phyloP scores from a whole-genome alignment of 495 filamentous ascomycete species.

The Aspergillus steynii region DNA sequence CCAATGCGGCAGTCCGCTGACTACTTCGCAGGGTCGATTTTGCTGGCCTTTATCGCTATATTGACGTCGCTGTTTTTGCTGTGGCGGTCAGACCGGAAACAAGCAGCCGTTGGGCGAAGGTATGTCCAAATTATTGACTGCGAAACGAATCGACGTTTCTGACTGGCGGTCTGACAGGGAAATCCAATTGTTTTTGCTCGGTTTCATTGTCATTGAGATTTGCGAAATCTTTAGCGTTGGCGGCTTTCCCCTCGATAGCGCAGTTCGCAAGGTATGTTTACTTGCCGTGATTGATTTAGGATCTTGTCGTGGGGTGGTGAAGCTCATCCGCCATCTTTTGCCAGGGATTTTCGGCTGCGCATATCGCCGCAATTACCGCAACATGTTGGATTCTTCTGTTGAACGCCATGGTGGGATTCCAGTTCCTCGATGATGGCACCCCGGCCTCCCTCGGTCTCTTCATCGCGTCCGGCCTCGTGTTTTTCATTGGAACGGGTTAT shows the following conservation, averaged over 20 bases:
- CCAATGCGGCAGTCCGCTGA: slow-evolving; percentile 14
- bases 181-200: slow-evolving; percentile 89
- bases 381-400: slow-evolving; percentile 89
- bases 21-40: slow-evolving; percentile 74
- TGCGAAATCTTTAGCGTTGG: slow-evolving; percentile 97
- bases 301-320: not conserved
- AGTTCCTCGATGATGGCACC: slow-evolving; percentile 93
- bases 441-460: slow-evolving; percentile 77
- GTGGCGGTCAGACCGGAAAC: slow-evolving; percentile 84
- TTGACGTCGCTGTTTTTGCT: slow-evolving; percentile 62
- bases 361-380: slow-evolving; percentile 85
- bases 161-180: slow-evolving; percentile 58
- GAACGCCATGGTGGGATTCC: slow-evolving; percentile 90
- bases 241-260: slow-evolving; percentile 71
- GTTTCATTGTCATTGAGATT: slow-evolving; percentile 86
- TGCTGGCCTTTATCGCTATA: slow-evolving; percentile 79
- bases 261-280: slow-evolving; percentile 54
- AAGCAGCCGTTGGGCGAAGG: slow-evolving; percentile 93
- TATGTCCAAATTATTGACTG: slow-evolving; percentile 35
- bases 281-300: not conserved
- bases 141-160: not conserved
- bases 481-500: slow-evolving; percentile 93
- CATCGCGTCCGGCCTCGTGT: slow-evolving; percentile 59
- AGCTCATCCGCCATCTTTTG: slow-evolving; percentile 10
- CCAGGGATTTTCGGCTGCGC: slow-evolving; percentile 91